Evolutionary conservation across 495 filamentous ascomycete species (phyloP), one percentile per base, ranked within the genome.

Genomic region (Neurospora sp.): DNA sequence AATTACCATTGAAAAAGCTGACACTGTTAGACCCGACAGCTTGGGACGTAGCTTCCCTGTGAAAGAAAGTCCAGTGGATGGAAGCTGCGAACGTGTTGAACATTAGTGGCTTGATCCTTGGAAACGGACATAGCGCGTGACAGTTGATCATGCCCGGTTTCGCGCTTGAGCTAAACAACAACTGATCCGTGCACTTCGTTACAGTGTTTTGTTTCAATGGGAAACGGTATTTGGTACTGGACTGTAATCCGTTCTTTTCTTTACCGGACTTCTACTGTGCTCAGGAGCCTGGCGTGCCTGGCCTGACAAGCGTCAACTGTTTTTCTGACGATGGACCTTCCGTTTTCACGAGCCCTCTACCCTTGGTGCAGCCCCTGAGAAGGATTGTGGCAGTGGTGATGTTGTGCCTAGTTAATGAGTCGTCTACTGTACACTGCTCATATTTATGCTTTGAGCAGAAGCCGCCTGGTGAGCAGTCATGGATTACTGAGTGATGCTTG

Each of bases 1-100:
- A 70, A 59, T 36, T 45, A 73, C 70, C 39, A 70, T 28, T 28
- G 24, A 28, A 28, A 72, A 71, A 45, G 24, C 24, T 48, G 15
- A 69, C 21, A 38, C 62, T 69, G 39, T 31, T 21, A 70, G 74
- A 78, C 81, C 82, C 81, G 81, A 82, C 79, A 78, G 79, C 72
- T 54, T 75, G 82, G 82, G 70, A 79, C 74, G 72, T 62, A 31
- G 24, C 54, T 34, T 62, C 24, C 54, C 15, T 8, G 54, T 31
- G 15, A 62, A 17, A 62, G 28, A 34, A 62, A 62, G 54, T 31
- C 13, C 24, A 59, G 48, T 59, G 5, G 48, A 24, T 48, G 19
- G 17, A 42, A 42, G 40, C 43, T 21, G 45, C 45, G n/a, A 24
- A 13, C n/a, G 3, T 54, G 45, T 10, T 54, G n/a, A 21, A 48